Evolutionary conservation across 352 stramenopile genomes (phyloP), one percentile per base, ranked within the genome.

Genomic region (Phytophthora pisi): DNA sequence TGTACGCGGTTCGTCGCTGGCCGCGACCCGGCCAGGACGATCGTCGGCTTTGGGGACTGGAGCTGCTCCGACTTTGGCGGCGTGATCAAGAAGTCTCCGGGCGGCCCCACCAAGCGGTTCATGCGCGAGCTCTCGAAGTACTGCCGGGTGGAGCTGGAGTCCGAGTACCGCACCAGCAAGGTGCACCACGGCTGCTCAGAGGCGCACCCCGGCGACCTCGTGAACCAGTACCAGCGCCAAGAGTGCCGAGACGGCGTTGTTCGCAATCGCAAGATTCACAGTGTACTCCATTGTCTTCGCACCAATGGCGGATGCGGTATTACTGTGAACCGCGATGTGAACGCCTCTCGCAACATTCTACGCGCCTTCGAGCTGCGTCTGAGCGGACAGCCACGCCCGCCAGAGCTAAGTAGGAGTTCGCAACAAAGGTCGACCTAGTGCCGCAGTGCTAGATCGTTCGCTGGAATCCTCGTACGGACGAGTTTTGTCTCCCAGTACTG

Each of bases 291-390:
- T 34, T 38, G 47, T 34, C 13, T 20, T 20, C 10, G 13, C 8
- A 34, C 4, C 47, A 38, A 38, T 20, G 47, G 47, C 11, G 18
- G 45, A 16, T 51, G 45, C 4, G 18, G 18, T 28, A 28, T 13
- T 20, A 54, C 24, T 13, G 49, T 54, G 20, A 54, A 54, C 7
- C 23, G 49, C 11, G 24, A 54, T 36, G 49, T 40, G 16, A 54
- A 54, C 9, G 49, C 49, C 13, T 54, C 49, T 18, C 20, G 47
- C 9, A 53, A 53, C 4, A 53, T 53, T 20, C 13, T 46, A 2
- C 40, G 16, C 40, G 34, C 34, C 10, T 40, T 40, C 13, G 10
- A 40, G 10, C 34, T 40, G 10, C 34, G 9, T 40, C 34, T 40
- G 34, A 40, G 34, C 13, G 15, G 40, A 18, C 38, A 45, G 5